Evolutionary conservation across 768 basidiomycete species (phyloP).

Genomic region (Boletus sp.): DNA sequence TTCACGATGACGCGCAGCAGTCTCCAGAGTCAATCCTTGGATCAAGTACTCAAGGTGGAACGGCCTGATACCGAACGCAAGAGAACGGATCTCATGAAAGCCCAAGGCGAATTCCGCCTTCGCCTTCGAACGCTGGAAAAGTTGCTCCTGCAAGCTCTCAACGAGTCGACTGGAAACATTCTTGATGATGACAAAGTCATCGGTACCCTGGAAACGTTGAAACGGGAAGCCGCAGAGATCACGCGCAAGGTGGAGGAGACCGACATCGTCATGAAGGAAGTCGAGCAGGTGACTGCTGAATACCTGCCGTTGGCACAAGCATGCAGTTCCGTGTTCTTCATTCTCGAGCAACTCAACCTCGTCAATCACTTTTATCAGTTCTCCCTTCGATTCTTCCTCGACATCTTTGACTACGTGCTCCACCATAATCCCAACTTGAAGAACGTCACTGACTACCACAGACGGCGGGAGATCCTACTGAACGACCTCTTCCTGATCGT

Average conservation of each 20-base stretch:
- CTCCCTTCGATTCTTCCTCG: conserved; percentile 95
- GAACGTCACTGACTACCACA: conserved; percentile 67
- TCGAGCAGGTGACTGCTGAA: conserved; percentile 92
- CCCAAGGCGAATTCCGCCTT: conserved; percentile 96
- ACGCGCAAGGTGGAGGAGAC: conserved; percentile 96
- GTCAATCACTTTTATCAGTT: conserved; percentile 99
- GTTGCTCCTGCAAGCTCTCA: conserved; percentile 88
- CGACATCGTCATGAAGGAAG: conserved; percentile 92
- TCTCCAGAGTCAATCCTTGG: conserved; percentile 96
- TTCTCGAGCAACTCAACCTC: conserved; percentile 89
- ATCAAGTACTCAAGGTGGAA: conserved; percentile 96
- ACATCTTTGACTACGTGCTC: conserved; percentile 95
- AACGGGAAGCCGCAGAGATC: conserved; percentile 94
- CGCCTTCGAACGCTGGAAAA: conserved; percentile 92
- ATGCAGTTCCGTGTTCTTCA: conserved; percentile 96
- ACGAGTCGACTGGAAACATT: conserved; percentile 96
- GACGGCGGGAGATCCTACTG: conserved; percentile 75
- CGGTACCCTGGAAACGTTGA: conserved; percentile 90
- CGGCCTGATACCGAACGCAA: conserved; percentile 95
- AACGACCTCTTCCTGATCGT: conserved; percentile 88
- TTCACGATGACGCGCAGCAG: conserved; percentile 99
- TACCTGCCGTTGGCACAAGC: conserved; percentile 94
- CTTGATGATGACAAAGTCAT: conserved; percentile 99
- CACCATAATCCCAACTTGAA: conserved; percentile 89
- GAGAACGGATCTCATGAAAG: conserved; percentile 94